These are phyloP conservation scores for Leccinum subtestaceum DNA, from an alignment of 768 basidiomycete species.

Conservation along the genomic window DNA sequence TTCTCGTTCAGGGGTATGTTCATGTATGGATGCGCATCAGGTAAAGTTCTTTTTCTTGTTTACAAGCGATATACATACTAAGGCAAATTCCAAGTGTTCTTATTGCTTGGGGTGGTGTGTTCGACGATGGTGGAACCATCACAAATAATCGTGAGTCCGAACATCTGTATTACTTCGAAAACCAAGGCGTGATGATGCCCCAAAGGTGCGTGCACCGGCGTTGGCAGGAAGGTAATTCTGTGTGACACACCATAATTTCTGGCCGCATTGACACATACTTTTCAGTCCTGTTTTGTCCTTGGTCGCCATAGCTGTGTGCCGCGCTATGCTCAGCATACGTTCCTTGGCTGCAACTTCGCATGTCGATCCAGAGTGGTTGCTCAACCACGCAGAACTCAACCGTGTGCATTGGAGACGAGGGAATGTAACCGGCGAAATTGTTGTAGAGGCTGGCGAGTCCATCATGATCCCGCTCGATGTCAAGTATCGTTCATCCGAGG, in stretches of 20 bases:
- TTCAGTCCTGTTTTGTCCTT: constrained; percentile 6
- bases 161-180: not conserved
- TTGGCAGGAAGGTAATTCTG: constrained; percentile 2
- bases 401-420: constrained; percentile 25
- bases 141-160: constrained; percentile 2
- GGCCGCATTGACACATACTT: not conserved
- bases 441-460: constrained; percentile 3
- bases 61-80: not conserved
- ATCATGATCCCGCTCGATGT: not conserved
- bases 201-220: constrained; percentile 4
- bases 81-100: not conserved
- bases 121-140: constrained; percentile 11
- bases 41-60: not conserved
- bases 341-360: constrained; percentile 41
- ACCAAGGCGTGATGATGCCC: not conserved
- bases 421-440: constrained; percentile 3
- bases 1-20: constrained; percentile 10
- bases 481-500: not conserved
- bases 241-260: not conserved
- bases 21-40: constrained; percentile 10
- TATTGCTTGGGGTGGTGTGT: constrained; percentile 4
- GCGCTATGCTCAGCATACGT: constrained; percentile 39
- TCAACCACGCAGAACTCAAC: constrained; percentile 45
- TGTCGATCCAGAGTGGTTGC: constrained; percentile 41
- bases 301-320: constrained; percentile 30